Percentiles rank a stretch among this genome's conserved stretches.
Evolutionary conservation across 2,329 filamentous ascomycete species (phyloP).

Genomic region (Colletotrichum sp.): DNA sequence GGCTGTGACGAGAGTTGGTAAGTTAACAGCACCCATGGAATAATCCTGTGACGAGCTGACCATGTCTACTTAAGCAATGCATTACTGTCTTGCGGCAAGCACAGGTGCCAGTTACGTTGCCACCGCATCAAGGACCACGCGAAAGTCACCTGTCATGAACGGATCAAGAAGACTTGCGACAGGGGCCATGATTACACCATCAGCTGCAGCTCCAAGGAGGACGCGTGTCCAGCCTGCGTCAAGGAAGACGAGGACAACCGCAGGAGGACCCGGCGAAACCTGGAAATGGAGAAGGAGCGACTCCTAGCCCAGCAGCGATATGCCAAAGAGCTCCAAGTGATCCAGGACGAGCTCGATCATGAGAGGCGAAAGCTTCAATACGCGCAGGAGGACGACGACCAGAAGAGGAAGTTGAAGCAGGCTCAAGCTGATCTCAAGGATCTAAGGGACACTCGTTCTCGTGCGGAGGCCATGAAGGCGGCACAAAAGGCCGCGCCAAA

Average conservation of each 20-base stretch:
- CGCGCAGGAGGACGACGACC: constrained; percentile 46
- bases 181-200: constrained; percentile 54
- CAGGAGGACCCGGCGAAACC: constrained; percentile 48
- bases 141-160: constrained; percentile 39
- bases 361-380: constrained; percentile 48
- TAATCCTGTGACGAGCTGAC: neutral
- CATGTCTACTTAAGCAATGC: neutral
- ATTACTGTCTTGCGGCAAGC: constrained; percentile 52
- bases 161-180: constrained; percentile 51
- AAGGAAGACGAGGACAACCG: constrained; percentile 51
- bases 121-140: constrained; percentile 67
- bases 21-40: too few relatives aligned
- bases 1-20: too few relatives aligned
- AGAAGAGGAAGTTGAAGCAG: constrained; percentile 48
- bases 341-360: constrained; percentile 62
- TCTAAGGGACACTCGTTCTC: constrained; percentile 36
- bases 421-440: constrained; percentile 50
- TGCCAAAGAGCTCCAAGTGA: constrained; percentile 44
- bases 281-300: constrained; percentile 55
- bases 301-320: constrained; percentile 50
- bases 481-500: neutral
- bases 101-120: constrained; percentile 65
- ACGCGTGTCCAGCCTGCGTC: constrained; percentile 57
- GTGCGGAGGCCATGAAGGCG: constrained; percentile 17
- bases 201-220: constrained; percentile 46